A percentile compares a stretch with the other conserved stretches of the same genome.
Evolutionary conservation across 2,329 filamentous ascomycete species (phyloP).

Genomic region (Chlorencoelia australis): DNA sequence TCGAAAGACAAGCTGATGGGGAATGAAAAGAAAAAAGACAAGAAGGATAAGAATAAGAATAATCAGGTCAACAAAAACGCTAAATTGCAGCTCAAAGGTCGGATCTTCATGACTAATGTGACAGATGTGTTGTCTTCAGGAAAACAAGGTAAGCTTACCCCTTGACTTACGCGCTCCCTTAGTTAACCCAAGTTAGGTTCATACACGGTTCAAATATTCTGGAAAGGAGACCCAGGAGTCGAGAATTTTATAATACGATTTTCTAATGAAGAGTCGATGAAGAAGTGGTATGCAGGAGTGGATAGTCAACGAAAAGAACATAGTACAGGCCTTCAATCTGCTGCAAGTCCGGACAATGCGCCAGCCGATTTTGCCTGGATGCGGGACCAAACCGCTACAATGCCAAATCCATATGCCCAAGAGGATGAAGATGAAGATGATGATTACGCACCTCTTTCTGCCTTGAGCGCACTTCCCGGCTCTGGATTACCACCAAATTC

Average conservation of each 20-base stretch:
- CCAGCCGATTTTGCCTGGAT: slow-evolving; percentile 72
- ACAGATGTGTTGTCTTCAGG: slow-evolving; percentile 83
- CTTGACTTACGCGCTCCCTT: slow-evolving; percentile 1
- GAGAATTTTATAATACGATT: slow-evolving; percentile 97
- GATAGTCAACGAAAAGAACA: slow-evolving; percentile 64
- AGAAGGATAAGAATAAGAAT: slow-evolving; percentile 64
- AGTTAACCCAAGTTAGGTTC: slow-evolving; percentile 50
- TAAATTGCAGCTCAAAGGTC: slow-evolving; percentile 87
- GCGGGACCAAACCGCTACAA: slow-evolving; percentile 49
- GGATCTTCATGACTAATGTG: slow-evolving; percentile 99
- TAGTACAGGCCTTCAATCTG: slow-evolving; percentile 37
- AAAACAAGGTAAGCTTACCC: slow-evolving; percentile 61
- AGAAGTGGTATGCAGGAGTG: slow-evolving; percentile 78
- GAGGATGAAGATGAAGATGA: slow-evolving; percentile 54
- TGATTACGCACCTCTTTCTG: slow-evolving; percentile 31
- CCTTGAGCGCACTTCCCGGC: slow-evolving; percentile 28
- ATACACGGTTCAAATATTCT: slow-evolving; percentile 95
- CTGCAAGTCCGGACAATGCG: slow-evolving; percentile 31
- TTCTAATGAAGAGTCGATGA: slow-evolving; percentile 82
- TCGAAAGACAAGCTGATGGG: slow-evolving; percentile 61
- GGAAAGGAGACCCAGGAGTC: slow-evolving; percentile 92
- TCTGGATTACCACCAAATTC: slow-evolving; percentile 17
- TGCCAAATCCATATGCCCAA: slow-evolving; percentile 75
- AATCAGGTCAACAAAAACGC: slow-evolving; percentile 54
- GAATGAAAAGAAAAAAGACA: slow-evolving; percentile 60